These are phyloP conservation scores for Chaetomium strumarium DNA, from an alignment of 2,329 filamentous ascomycete genomes.

Conservation along the genomic window DNA sequence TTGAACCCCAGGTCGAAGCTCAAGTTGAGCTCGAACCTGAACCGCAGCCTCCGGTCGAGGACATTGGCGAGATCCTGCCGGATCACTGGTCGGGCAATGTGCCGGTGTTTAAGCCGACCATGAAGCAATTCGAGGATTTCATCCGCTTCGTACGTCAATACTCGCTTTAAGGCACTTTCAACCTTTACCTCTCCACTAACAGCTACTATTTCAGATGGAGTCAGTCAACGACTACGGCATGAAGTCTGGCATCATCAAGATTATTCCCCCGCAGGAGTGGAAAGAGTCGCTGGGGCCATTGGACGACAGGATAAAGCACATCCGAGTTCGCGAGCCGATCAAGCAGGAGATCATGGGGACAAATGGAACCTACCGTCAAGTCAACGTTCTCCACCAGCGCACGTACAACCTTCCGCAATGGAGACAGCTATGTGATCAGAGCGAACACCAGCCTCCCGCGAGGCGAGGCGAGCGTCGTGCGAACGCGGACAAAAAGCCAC, in stretches of 20 bases:
- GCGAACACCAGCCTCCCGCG: constrained; percentile 91
- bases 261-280: constrained; percentile 92
- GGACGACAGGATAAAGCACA: constrained; percentile 80
- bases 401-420: constrained; percentile 97
- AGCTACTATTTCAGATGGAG: constrained; percentile 48
- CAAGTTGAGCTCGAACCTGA: not conserved
- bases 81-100: constrained; percentile 89
- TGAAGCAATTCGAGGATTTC: constrained; percentile 93
- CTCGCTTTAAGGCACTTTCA: not conserved
- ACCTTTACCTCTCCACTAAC: constrained; percentile 25
- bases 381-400: constrained; percentile 92
- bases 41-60: constrained; percentile 32
- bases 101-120: constrained; percentile 90
- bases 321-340: constrained; percentile 93
- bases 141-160: constrained; percentile 67
- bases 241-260: constrained; percentile 94
- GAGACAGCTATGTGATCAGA: constrained; percentile 88
- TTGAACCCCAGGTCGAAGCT: not conserved
- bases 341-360: constrained; percentile 97
- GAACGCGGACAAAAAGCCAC: constrained; percentile 47
- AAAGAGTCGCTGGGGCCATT: constrained; percentile 71
- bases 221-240: constrained; percentile 93
- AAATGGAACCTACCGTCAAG: constrained; percentile 91
- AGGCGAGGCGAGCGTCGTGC: constrained; percentile 75
- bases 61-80: constrained; percentile 73